Base-by-base conservation (phyloP, 139 green algal genomes). In the Closterium sp. region DNA sequence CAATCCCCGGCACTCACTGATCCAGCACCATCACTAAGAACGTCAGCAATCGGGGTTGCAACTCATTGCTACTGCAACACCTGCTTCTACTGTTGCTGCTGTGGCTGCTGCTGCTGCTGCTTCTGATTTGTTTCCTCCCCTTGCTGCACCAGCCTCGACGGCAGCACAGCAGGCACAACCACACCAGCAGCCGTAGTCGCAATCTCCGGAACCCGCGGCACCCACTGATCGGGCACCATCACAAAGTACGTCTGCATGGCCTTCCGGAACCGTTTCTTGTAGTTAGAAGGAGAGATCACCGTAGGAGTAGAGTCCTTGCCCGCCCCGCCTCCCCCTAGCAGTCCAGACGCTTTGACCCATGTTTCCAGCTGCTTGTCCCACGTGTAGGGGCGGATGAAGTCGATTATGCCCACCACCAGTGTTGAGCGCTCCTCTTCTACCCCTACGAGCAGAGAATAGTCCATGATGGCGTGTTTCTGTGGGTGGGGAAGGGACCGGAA, bases 281-380 rank as follows among this genome's bases (percentile, higher is more conserved):
- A 99, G 92, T 99, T 96, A 89, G 97, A 97, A 13, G 98, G 98
- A 9, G 97, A 98, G 31, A 99, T 97, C 90, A 99, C 97, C 31
- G 98, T 99, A 9, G 98, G 98, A 94, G 98, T 96, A 92, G 97
- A 95, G 85, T 96, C 95, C 86, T 93, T 95, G 17, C 95, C 95
- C 6, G 50, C 22, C 42, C 84, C 84, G n/a, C 85, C 85, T 28
- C 97, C 97, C 1, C 97, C 98, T 93, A 99, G 94, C 28, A 99
- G 96, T 9, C 97, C 98, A 85, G 89, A 96, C 28, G 95, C 95
- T 96, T 99, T 99, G n/a, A 99, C 97, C 97, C 97, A 99, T 30
- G 96, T 98, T 95, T 99, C 98, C 31, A 99, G 94, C 93, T 98
- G 96, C 95, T 99, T 99, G 95, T 99, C 98, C 97, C 97, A 98